Evolutionary conservation across 129 eudicot species (phyloP).

Genomic region (sunflower (Helianthus annuus)): HanXRQr2.0-SUNRISE NC_035446.2:158989707-158990206

Average conservation of each 20-base stretch:
- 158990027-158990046: constrained; percentile 19
- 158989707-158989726: too few relatives aligned
- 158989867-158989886: constrained; percentile 19
- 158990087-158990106: constrained; percentile 4
- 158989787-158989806: background rate
- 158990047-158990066: constrained; percentile 32
- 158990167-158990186: background rate
- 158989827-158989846: background rate
- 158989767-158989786: constrained; percentile 34
- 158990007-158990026: background rate
- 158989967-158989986: constrained; percentile 23
- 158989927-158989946: constrained; percentile 25
- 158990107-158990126: constrained; percentile 28
- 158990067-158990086: constrained; percentile 15
- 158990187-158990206: too few relatives aligned
- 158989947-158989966: constrained; percentile 13
- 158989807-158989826: too few relatives aligned
- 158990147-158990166: constrained; percentile 31
- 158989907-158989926: background rate
- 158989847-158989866: constrained; percentile 13
- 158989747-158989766: constrained; percentile 28
- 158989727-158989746: too few relatives aligned
- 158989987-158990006: constrained; percentile 17
- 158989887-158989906: constrained; percentile 15
- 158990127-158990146: constrained; percentile 21